phyloP scores from a whole-genome alignment of 2,329 filamentous ascomycete species.

The Didymosphaeria variabile region DNA sequence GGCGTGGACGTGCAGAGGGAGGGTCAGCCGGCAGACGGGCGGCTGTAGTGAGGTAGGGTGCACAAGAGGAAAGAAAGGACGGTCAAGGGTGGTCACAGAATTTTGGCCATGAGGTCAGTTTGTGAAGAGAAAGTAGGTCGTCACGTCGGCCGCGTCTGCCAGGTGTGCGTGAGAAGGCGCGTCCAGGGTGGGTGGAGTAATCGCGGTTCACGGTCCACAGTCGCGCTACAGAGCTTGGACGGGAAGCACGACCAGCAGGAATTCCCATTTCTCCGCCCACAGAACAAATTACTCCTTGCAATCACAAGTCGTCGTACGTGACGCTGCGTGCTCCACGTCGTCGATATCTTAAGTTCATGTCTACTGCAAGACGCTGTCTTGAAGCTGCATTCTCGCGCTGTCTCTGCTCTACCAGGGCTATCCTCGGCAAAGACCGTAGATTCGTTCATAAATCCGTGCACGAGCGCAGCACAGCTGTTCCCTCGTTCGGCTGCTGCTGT shows the following conservation, averaged over 20 bases:
- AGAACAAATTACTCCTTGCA: slow-evolving; percentile 23
- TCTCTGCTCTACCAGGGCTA: slow-evolving; percentile 10
- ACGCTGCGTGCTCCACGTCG: neutral
- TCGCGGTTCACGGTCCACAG: slow-evolving; percentile 19
- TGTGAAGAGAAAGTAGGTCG: slow-evolving; percentile 35
- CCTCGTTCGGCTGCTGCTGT: slow-evolving; percentile 39
- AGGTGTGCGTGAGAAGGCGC: slow-evolving; percentile 24
- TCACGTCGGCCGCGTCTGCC: slow-evolving; percentile 33
- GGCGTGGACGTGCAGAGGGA: slow-evolving; percentile 35
- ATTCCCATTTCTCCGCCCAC: slow-evolving; percentile 18
- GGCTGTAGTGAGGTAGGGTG: slow-evolving; percentile 22
- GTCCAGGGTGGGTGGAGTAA: slow-evolving; percentile 37
- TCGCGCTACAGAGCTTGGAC: slow-evolving; percentile 30
- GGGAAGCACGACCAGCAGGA: slow-evolving; percentile 33
- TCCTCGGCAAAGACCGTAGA: slow-evolving; percentile 22
- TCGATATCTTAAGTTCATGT: slow-evolving; percentile 13
- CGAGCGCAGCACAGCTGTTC: slow-evolving; percentile 33
- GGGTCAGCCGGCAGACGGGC: slow-evolving; percentile 34
- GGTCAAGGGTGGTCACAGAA: slow-evolving; percentile 34
- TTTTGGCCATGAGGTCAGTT: slow-evolving; percentile 49
- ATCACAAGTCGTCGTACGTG: neutral
- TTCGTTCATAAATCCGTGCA: slow-evolving; percentile 1
- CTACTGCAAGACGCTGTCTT: slow-evolving; percentile 3
- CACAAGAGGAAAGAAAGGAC: slow-evolving; percentile 24
- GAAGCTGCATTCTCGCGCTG: slow-evolving; percentile 2